Evolutionary conservation across 2,329 filamentous ascomycete species (phyloP), one percentile per base, ranked within the genome.

Genomic region (Thielaviopsis euricoi): DNA sequence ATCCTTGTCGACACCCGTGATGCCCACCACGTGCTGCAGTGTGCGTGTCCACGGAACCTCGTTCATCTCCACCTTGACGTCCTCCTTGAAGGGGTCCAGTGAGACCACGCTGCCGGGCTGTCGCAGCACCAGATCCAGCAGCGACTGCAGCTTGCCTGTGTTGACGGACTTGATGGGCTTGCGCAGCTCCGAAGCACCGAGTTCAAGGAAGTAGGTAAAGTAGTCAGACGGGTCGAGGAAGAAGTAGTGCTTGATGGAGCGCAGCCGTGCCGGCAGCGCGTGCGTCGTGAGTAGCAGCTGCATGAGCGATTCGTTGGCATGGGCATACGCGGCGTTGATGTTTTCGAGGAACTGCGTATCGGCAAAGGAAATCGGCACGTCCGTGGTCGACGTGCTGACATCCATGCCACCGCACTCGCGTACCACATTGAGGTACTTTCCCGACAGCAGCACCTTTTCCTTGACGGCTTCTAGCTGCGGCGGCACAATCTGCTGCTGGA

Each of bases 171-270:
- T 89, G 60, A 90, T 87, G 33, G 87, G 85, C 68, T 96, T 96
- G 65, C 88, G 86, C 60, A 98, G 77, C 71, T 98, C 93, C 1
- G 89, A 90, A 29, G 86, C 78, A 57, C 89, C 84, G 21, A 98
- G 82, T 67, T 98, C 93, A 60, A 98, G 82, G 69, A 98, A 98
- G 71, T 97, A 95, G 2, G 89, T 89, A 70, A 98, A 97, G 74
- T 95, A 98, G 69, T 98, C 93, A 37, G 93, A 96, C 9, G 90
- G 86, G 65, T 97, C 91, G 62, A 98, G 83, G 76, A 98, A 98
- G 75, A 97, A 98, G 73, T 98, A 98, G 71, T 98, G 93, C 69
- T 98, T 98, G 46, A 98, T 76, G 15, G 91, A 97, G 52, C 86
- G 82, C 58, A 98, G 77, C 43, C 93, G 82, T 26, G 87, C 86